phyloP scores from a whole-genome alignment of 768 basidiomycete genomes.

The Kwoniella sp. region DNA sequence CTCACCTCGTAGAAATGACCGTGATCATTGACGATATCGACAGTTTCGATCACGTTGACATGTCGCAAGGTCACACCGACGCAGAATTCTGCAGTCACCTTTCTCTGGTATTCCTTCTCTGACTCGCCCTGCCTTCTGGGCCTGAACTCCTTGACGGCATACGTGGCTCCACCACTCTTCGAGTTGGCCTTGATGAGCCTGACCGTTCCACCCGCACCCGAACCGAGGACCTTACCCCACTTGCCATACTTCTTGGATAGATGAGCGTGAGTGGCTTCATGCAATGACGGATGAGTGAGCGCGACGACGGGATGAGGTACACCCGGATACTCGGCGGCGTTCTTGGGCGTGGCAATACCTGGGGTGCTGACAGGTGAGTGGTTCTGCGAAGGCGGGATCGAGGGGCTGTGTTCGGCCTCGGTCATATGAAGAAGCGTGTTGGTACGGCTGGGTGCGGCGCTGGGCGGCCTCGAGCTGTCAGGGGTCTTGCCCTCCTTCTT shows the following conservation, averaged over 20 bases:
- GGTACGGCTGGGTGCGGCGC: slow-evolving; percentile 31
- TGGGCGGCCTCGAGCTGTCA: slow-evolving; percentile 27
- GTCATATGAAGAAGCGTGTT: slow-evolving; percentile 25
- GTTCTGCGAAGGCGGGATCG: slow-evolving; percentile 11
- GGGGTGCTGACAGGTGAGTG: slow-evolving; percentile 26
- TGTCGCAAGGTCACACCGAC: slow-evolving; percentile 81
- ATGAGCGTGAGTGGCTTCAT: slow-evolving; percentile 56
- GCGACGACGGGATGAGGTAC: slow-evolving; percentile 47
- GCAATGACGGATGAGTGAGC: slow-evolving; percentile 48
- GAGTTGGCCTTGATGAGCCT: slow-evolving; percentile 80
- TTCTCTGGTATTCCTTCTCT: slow-evolving; percentile 98
- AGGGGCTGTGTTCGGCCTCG: slow-evolving; percentile 17
- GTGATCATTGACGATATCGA: slow-evolving; percentile 96
- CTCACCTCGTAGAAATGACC: slow-evolving; percentile 97
- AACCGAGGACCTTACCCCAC: slow-evolving; percentile 91
- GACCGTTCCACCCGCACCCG: slow-evolving; percentile 97
- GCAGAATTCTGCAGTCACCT: slow-evolving; percentile 98
- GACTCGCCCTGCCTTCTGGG: slow-evolving; percentile 81
- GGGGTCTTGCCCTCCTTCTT: slow-evolving; percentile 33
- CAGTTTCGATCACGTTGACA: slow-evolving; percentile 91
- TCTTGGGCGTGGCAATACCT: slow-evolving; percentile 38
- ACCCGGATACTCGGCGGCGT: slow-evolving; percentile 41
- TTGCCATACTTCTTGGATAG: slow-evolving; percentile 99
- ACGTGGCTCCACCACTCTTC: slow-evolving; percentile 79
- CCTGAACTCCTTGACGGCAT: slow-evolving; percentile 96